Evolutionary conservation across 345 rosid species (phyloP).

Genomic region (Litchi chinensis): DNA sequence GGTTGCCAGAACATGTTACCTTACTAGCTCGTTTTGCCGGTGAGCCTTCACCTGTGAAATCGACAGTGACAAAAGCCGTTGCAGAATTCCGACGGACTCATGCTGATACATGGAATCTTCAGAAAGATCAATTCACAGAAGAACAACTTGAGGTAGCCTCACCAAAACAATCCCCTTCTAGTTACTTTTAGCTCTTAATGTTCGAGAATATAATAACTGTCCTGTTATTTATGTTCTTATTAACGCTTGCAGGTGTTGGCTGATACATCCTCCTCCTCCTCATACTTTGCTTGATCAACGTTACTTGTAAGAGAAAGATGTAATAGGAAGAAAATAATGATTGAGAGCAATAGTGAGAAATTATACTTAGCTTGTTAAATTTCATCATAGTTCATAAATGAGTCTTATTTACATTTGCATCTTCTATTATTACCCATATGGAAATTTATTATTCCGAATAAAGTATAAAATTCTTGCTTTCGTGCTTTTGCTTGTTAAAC

Average conservation of each 20-base stretch:
- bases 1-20: conserved; percentile 95
- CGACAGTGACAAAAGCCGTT: conserved; percentile 95
- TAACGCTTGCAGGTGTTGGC: conserved; percentile 78
- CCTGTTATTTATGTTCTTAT: neutral
- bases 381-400: conserved; percentile 12
- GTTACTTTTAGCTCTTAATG: neutral
- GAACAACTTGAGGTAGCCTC: conserved; percentile 90
- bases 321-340: conserved; percentile 25
- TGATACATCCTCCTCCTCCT: conserved; percentile 90
- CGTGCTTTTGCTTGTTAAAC: conserved; percentile 6
- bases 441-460: conserved; percentile 29
- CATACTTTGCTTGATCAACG: conserved; percentile 80
- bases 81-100: conserved; percentile 97
- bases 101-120: conserved; percentile 95
- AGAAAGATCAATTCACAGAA: conserved; percentile 85
- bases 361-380: conserved; percentile 14
- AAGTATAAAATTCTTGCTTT: conserved; percentile 15
- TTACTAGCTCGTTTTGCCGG: conserved; percentile 78
- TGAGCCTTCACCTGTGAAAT: conserved; percentile 88
- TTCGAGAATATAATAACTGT: conserved; percentile 4
- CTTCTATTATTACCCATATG: conserved; percentile 5
- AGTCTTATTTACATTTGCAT: conserved; percentile 36
- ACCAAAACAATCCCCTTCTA: neutral
- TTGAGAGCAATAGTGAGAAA: conserved; percentile 20
- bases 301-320: conserved; percentile 19